Evolutionary conservation across 768 basidiomycete genomes (phyloP), one percentile per base, ranked within the genome.

Genomic region (Lactarius vividus): DNA sequence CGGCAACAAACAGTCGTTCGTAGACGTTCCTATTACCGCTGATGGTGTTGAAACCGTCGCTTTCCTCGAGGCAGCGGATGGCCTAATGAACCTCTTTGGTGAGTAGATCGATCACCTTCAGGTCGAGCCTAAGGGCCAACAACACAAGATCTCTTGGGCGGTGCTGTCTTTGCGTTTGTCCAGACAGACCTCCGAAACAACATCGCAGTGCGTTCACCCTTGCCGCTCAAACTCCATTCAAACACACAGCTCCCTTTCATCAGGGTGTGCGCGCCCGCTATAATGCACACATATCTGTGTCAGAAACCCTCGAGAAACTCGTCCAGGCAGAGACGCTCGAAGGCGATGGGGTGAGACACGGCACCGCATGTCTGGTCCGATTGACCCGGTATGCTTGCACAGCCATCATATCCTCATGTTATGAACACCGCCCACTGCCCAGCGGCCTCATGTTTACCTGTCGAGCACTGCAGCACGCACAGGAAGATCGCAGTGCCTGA

Each of bases 51-150:
- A 94, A 73, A 93, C 94, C 0, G 72, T 79, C 23, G 75, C 82
- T 15, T 98, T 98, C 80, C 80, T 94, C 55, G 88, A 92, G 73
- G 96, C 96, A 0, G 86, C 93, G 23, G 93, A 96, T 76, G 95
- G 92, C 20, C 82, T 98, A 31, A 80, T 89, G 18, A 79, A 83
- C 61, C 79, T 91, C 79, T 91, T 91, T 73, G 88, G 89, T 88
- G 68, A 64, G 83, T 64, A 13, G 59, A 66, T 49, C 62, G 67
- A 63, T 61, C 59, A 46, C 31, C 58, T 23, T 33, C 49, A 18
- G 29, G 8, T 29, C 20, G 20, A 55, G 10, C 4, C 31, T n/a
- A 26, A 31, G 44, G 29, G 18, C 29, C 18, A 39, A 26, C 18
- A 18, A 11, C 60, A 55, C 31, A 29, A 89, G 89, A 90, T 76